Evolutionary conservation across 1,139 yeast genomes (phyloP), one percentile per base, ranked within the genome.

Genomic region (Sugiyamaella sp.): DNA sequence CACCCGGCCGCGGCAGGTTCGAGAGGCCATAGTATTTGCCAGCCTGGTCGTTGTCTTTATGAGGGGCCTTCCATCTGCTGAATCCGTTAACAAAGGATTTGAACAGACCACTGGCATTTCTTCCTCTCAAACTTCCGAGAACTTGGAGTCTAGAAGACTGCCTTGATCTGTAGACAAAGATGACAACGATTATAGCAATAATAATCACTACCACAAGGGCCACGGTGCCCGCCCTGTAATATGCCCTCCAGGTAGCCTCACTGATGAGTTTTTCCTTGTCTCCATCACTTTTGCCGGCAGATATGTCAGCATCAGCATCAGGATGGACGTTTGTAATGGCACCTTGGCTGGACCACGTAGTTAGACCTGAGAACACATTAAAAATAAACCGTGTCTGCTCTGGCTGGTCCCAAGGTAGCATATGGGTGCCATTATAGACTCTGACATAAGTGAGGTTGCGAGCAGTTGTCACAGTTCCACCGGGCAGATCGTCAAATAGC

Each of bases 391-490:
- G 76, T 6, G 91, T 80, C 29, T 80, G 76, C 45, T 78, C 81
- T 0, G 96, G 89, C 52, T 81, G 71, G 66, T 93, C 98, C 63
- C 82, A 86, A 1, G 99, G 96, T 20, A 91, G 96, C 99, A 93
- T 93, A 67, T 93, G 99, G 3, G 95, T 85, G 0, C 96, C 81
- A 63, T 89, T 82, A 66, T 74, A 82, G 1, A 91, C 81, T 58
- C 84, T 81, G 25, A 89, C 81, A 68, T 85, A 87, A 0, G 97
- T 87, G 63, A 93, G 74, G 64, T 89, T 89, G 58, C 90, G 78
- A 53, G 84, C 91, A 8, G 62, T 53, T 42, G 64, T 70, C 33
- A 67, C 62, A 16, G 56, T 48, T 10, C 77, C 78, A 1, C 62
- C 68, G 1, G 57, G 57, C 3, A 57, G 50, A 6, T 64, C 67